Evolutionary conservation across 257 asterid species (phyloP).

Genomic region (Verbascum thapsus): DNA sequence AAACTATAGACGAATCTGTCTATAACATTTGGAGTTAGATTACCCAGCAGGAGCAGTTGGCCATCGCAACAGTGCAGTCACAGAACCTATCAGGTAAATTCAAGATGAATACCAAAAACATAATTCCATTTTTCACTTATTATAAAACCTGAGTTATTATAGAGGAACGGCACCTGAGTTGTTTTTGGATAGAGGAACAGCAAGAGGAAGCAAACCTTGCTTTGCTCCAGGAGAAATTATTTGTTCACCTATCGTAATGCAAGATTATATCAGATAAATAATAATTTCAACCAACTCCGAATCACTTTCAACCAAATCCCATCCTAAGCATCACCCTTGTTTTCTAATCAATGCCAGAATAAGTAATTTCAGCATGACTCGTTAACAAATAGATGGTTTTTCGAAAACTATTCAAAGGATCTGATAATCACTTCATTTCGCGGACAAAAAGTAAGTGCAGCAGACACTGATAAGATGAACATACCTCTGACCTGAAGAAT

Average conservation of each 20-base stretch:
- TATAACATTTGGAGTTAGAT: slow-evolving; percentile 32
- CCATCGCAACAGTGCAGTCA: slow-evolving; percentile 92
- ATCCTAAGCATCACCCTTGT: no score
- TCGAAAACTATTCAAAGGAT: not conserved
- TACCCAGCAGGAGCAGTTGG: slow-evolving; percentile 99
- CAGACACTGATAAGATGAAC: slow-evolving; percentile 18
- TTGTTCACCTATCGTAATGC: slow-evolving; percentile 58
- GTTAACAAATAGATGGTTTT: no score
- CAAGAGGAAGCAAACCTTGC: slow-evolving; percentile 90
- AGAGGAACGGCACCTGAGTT: slow-evolving; percentile 53
- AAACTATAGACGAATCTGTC: slow-evolving; percentile 10
- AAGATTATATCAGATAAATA: not conserved
- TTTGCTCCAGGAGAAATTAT: slow-evolving; percentile 86
- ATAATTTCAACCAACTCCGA: slow-evolving; percentile 12
- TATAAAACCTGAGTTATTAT: not conserved
- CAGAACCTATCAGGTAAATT: slow-evolving; percentile 60
- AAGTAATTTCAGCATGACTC: no score
- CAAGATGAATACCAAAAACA: slow-evolving; percentile 14
- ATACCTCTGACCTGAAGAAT: slow-evolving; percentile 87
- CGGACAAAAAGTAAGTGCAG: not conserved
- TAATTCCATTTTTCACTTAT: slow-evolving; percentile 16
- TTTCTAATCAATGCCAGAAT: no score
- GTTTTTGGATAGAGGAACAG: slow-evolving; percentile 73
- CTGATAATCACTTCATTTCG: not conserved
- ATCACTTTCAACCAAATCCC: no score